Evolutionary conservation across 2,329 filamentous ascomycete genomes (phyloP), one percentile per base, ranked within the genome.

Genomic region (Didymella glomerata): DNA sequence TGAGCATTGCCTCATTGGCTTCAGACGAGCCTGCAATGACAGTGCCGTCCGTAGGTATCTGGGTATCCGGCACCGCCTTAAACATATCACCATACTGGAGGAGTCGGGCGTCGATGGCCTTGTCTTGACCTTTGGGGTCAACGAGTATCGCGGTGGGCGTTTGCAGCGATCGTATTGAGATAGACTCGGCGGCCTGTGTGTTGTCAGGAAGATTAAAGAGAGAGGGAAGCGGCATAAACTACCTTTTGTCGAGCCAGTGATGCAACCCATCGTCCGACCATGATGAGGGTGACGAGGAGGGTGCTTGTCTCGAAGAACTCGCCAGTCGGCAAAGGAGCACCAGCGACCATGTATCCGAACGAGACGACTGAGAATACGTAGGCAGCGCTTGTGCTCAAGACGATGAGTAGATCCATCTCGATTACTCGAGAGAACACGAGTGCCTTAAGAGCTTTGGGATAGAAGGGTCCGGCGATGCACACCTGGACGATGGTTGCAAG

Each of bases 1-100:
- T 94, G 6, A 94, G 72, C 86, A 92, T 90, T 0, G 90, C 91
- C 71, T 94, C 91, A 68, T 94, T 84, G 0, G 92, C 81, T 56
- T 91, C 89, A 0, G 85, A 88, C 0, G 75, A 76, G 0, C 91
- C 91, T 1, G 76, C 74, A 0, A 89, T 63, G 0, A 93, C 83
- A 0, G 81, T 85, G 0, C 90, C 91, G 66, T 94, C 91, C 0
- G 91, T 93, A 0, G 86, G 83, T 3, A 93, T 79, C 0, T 73
- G 71, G 0, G 79, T 78, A 50, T 92, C 85, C 0, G 90, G 87
- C 0, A 78, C 63, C 2, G 91, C 83, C 36, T 82, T 84, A 76
- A 94, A 89, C 0, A 79, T 63, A 68, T 94, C 91, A 0, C 88
- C 88, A 59, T 88, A 89, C 64, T 94, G 89, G 1, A 94, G 81